Evolutionary conservation across 805 yeast species (phyloP).

Genomic region (Saccharomyces kudriavzevii): DNA sequence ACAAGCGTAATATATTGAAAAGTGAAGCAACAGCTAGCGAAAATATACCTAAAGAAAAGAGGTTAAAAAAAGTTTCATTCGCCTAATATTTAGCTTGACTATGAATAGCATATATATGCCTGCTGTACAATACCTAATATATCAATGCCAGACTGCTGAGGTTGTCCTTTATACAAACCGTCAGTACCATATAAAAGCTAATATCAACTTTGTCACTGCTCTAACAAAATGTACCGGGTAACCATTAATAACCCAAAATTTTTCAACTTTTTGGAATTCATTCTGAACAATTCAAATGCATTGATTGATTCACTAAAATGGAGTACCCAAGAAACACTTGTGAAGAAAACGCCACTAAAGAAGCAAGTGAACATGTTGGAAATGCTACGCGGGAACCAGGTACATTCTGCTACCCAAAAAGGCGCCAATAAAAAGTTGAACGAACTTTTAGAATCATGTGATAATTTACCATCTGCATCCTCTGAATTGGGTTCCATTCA

Average conservation of each 20-base stretch:
- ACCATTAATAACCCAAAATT: not conserved
- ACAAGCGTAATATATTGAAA: conserved; percentile 19
- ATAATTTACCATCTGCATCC: conserved; percentile 56
- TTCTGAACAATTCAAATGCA: not conserved
- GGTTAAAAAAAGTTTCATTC: conserved; percentile 41
- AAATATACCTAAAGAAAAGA: conserved; percentile 24
- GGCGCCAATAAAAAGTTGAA: conserved; percentile 34
- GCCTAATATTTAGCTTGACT: conserved; percentile 27
- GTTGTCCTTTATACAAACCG: not conserved
- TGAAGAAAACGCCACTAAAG: not conserved
- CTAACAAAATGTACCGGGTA: not conserved
- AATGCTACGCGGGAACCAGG: not conserved
- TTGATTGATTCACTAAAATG: not conserved
- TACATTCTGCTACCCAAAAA: not conserved
- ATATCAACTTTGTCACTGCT: not conserved
- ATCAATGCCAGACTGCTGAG: not conserved
- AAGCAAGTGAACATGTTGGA: not conserved
- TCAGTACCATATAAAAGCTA: not conserved
- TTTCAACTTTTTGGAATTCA: not conserved
- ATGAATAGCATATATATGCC: not conserved
- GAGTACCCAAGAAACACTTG: not conserved
- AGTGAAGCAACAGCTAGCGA: conserved; percentile 8
- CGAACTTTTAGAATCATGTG: conserved; percentile 71
- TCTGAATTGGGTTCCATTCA: conserved; percentile 75
- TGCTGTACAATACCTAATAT: not conserved